phyloP scores from a whole-genome alignment of 805 yeast genomes.

The Kodamaea laetipori region DNA sequence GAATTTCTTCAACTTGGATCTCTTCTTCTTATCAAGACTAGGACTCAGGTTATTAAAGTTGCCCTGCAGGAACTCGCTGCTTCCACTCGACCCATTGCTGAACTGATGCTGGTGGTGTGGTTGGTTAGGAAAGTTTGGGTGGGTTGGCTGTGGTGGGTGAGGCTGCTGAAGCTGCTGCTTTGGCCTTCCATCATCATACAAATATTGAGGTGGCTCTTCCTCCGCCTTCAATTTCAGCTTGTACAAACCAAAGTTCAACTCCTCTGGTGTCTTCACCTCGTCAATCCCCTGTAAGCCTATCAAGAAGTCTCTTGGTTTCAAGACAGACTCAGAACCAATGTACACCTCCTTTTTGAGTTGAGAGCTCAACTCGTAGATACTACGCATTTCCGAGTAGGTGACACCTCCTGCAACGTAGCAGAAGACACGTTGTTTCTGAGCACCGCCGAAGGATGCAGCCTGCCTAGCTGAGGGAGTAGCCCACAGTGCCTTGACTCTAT shows the following conservation, averaged over 20 bases:
- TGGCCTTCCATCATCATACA: conserved; percentile 38
- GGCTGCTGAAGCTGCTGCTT: conserved; percentile 16
- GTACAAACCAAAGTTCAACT: conserved; percentile 45
- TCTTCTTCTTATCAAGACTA: conserved; percentile 41
- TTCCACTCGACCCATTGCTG: conserved; percentile 4
- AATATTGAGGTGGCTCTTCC: conserved; percentile 43
- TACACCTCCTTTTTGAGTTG: conserved; percentile 69
- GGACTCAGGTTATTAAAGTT: too few species aligned
- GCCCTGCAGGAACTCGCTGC: conserved; percentile 5
- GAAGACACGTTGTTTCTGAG: conserved; percentile 66
- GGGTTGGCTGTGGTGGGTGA: background rate
- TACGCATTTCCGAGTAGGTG: conserved; percentile 77
- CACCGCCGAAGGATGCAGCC: conserved; percentile 9
- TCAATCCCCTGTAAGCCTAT: conserved; percentile 46
- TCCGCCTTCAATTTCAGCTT: conserved; percentile 29
- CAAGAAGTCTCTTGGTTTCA: conserved; percentile 55
- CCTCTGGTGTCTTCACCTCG: conserved; percentile 38
- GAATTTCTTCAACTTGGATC: conserved; percentile 48
- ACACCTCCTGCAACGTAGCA: conserved; percentile 89
- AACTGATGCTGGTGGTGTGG: conserved; percentile 21
- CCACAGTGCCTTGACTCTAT: conserved; percentile 77
- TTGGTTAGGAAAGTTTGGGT: conserved; percentile 1
- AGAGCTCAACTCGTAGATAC: conserved; percentile 68
- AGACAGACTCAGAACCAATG: conserved; percentile 76
- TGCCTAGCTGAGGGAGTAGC: conserved; percentile 44